Evolutionary conservation across 139 green algal genomes (phyloP).

Genomic region (Nannochloris sp.): DNA sequence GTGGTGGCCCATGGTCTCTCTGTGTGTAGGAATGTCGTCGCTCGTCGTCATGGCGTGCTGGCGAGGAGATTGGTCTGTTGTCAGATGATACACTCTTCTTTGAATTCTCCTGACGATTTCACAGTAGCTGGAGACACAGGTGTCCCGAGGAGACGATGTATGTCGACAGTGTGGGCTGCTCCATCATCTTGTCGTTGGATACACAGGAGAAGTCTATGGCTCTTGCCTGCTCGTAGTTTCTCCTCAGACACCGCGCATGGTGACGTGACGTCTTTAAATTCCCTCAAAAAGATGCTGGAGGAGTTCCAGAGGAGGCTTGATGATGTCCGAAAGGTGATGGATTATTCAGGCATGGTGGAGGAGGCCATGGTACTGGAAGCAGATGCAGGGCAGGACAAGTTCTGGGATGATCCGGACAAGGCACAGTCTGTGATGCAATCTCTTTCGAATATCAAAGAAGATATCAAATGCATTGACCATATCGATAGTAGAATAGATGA

Average conservation of each 20-base stretch:
- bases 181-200: too few relatives aligned
- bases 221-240: too few relatives aligned
- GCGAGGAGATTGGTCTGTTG: too few relatives aligned
- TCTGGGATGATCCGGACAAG: conserved; percentile 59
- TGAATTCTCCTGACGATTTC: too few relatives aligned
- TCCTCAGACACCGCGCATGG: background rate
- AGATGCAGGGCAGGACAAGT: conserved; percentile 13
- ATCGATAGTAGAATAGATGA: conserved; percentile 35
- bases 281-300: background rate
- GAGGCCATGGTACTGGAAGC: conserved; percentile 38
- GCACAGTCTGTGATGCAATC: conserved; percentile 45
- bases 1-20: too few relatives aligned
- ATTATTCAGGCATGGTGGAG: conserved; percentile 24
- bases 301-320: background rate
- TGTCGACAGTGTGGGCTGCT: too few relatives aligned
- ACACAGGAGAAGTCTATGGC: too few relatives aligned
- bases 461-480: conserved; percentile 16
- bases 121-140: too few relatives aligned
- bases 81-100: too few relatives aligned
- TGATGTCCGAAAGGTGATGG: conserved; percentile 16
- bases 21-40: too few relatives aligned
- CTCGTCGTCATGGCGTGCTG: too few relatives aligned
- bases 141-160: too few relatives aligned
- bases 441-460: conserved; percentile 14
- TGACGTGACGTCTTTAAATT: background rate